Base-by-base conservation (phyloP, 371 early-diverging fungal species). In the Actinomortierella ambigua region DNA sequence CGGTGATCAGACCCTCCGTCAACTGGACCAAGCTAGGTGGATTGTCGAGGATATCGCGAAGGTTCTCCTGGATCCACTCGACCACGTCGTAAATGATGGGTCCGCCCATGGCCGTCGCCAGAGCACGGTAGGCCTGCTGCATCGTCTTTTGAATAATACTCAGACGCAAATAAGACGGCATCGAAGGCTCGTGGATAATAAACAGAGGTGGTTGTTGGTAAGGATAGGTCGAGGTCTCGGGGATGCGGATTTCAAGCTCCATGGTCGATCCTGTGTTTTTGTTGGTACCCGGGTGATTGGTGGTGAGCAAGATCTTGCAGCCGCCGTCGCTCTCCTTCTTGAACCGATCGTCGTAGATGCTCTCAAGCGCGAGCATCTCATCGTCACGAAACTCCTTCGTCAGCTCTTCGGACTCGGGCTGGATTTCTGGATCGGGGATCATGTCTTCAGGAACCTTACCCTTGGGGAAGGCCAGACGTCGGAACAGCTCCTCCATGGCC, bases 101-200 rank as follows among this genome's bases (percentile, higher is more conserved):
- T 60, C 83, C 71, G 0, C 94, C 94, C 57, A 73, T 73, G 4
- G 75, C 75, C 53, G 63, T 23, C 14, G 80, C 68, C 46, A 85
- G 39, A 41, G 78, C 64, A 14, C 69, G 57, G 40, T 77, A 79
- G 6, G 86, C 83, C 56, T 86, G 85, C 20, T 69, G 63, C 50
- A 86, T 77, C 0, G 93, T 63, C 22, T 79, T 81, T 55, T 83
- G 81, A 24, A 90, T 82, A 9, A 90, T 76, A 22, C 87, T 82
- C 27, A 91, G 78, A 28, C 88, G 84, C 22, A 93, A 79, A 65
- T 90, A 93, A 1, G 90, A 84, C 0, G 95, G 93, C 23, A 93
- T 65, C 17, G 60, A 65, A 7, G 80, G 83, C 57, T 90, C 86
- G 15, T 80, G 60, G 29, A 93, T 70, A 11, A 86, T 77, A 53